Percentiles rank a stretch among this genome's conserved stretches.
These are phyloP conservation scores for Capronia coronata DNA, from an alignment of 2,329 filamentous ascomycete species.

Conservation along the genomic window DNA sequence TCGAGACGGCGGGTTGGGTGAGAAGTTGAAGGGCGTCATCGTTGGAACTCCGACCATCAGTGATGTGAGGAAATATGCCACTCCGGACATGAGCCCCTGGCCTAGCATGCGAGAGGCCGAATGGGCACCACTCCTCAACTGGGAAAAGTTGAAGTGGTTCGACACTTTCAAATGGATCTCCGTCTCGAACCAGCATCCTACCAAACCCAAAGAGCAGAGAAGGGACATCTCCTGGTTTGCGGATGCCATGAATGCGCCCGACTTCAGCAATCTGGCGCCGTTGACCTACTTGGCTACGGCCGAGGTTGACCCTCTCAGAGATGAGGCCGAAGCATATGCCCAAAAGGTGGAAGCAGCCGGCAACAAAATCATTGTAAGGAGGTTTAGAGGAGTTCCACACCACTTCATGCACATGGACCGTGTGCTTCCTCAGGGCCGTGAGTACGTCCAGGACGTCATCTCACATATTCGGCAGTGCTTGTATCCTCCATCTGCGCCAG, in stretches of 20 bases:
- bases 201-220: conserved; percentile 22
- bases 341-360: conserved; percentile 24
- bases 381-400: conserved; percentile 27
- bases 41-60: conserved; percentile 28
- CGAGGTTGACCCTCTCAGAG: conserved; percentile 25
- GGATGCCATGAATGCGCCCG: conserved; percentile 25
- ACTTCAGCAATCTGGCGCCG: conserved; percentile 25
- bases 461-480: conserved; percentile 21
- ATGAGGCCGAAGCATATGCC: conserved; percentile 28
- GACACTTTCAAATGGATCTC: conserved; percentile 29
- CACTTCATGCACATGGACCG: conserved; percentile 28
- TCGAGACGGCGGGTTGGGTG: conserved; percentile 20
- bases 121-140: conserved; percentile 26
- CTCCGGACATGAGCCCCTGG: conserved; percentile 27
- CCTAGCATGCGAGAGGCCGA: conserved; percentile 27
- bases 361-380: conserved; percentile 22
- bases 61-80: conserved; percentile 26
- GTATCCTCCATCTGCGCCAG: conserved; percentile 15
- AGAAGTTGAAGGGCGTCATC: conserved; percentile 25
- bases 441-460: conserved; percentile 29
- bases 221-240: conserved; percentile 26
- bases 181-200: conserved; percentile 15
- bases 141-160: conserved; percentile 28
- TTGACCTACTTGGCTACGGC: conserved; percentile 27
- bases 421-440: conserved; percentile 23